These are phyloP conservation scores for Moelleriella libera DNA, from an alignment of 2,329 filamentous ascomycete species.

Conservation along the genomic window DNA sequence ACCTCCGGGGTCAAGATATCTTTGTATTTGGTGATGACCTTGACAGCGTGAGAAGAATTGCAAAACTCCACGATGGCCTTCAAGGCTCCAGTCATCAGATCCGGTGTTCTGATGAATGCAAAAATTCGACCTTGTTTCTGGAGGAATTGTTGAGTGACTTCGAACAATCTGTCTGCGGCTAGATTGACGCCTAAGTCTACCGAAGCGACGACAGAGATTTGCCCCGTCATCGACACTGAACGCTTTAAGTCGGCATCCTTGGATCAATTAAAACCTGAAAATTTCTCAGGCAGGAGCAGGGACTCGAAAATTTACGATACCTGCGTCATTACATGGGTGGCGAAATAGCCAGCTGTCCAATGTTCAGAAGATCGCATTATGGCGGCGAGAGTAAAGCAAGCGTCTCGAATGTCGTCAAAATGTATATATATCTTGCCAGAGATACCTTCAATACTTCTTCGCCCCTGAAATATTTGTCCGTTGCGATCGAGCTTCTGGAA, in stretches of 20 bases:
- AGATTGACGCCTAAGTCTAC: constrained; percentile 6
- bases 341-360: constrained; percentile 24
- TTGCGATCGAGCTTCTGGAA: constrained; percentile 22
- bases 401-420: constrained; percentile 47
- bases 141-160: constrained; percentile 20
- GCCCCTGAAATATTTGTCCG: constrained; percentile 21
- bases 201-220: constrained; percentile 14
- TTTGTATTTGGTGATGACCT: constrained; percentile 22
- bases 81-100: constrained; percentile 26
- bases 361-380: constrained; percentile 25
- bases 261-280: no score
- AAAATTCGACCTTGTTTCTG: constrained; percentile 35
- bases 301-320: neutral
- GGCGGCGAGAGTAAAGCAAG: constrained; percentile 33
- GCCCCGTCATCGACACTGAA: constrained; percentile 8
- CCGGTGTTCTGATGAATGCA: constrained; percentile 30
- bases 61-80: constrained; percentile 38
- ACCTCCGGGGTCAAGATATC: constrained; percentile 12
- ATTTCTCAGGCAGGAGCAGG: no score
- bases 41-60: constrained; percentile 28
- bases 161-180: constrained; percentile 20
- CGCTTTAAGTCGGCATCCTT: neutral
- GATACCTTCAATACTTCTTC: constrained; percentile 18
- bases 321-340: constrained; percentile 2
- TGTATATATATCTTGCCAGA: constrained; percentile 34